A percentile compares a stretch with the other conserved stretches of the same genome.
Evolutionary conservation across 106 monocot genomes (phyloP).

Genomic region (Allium sativum): DNA sequence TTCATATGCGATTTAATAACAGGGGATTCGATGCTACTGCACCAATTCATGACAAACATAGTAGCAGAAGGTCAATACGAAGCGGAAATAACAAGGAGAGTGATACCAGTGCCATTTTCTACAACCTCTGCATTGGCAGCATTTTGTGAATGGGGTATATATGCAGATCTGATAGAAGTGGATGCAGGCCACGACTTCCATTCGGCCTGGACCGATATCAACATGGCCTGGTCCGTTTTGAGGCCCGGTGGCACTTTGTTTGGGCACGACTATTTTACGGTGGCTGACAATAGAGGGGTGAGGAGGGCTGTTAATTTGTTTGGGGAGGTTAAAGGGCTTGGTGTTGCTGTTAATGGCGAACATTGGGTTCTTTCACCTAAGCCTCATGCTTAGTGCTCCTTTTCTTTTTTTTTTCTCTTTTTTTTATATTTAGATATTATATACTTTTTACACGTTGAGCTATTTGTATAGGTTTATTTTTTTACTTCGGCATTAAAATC

Average conservation of each 20-base stretch:
- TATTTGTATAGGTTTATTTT: no score
- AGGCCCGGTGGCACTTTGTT: constrained; percentile 55
- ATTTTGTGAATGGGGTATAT: constrained; percentile 54
- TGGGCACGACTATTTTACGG: constrained; percentile 54
- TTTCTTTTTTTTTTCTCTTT: no score
- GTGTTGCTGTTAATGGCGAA: neutral
- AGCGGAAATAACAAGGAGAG: neutral
- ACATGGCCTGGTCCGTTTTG: constrained; percentile 47
- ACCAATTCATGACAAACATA: constrained; percentile 59
- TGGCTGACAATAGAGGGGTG: constrained; percentile 44
- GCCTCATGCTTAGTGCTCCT: constrained; percentile 6
- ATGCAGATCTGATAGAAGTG: constrained; percentile 65
- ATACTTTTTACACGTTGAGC: no score
- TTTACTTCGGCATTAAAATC: no score
- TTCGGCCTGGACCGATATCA: constrained; percentile 67
- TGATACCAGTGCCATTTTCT: constrained; percentile 59
- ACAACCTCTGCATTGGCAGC: constrained; percentile 36
- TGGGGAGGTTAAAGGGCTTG: constrained; percentile 28
- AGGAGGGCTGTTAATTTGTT: constrained; percentile 59
- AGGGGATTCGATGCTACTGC: constrained; percentile 44
- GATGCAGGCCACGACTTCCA: constrained; percentile 85
- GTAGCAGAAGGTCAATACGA: constrained; percentile 15
- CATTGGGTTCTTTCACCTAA: constrained; percentile 66
- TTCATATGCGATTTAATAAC: neutral
- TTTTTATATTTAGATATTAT: no score